phyloP scores from a whole-genome alignment of 768 basidiomycete genomes.

The Podaxis carcinomalis region DNA sequence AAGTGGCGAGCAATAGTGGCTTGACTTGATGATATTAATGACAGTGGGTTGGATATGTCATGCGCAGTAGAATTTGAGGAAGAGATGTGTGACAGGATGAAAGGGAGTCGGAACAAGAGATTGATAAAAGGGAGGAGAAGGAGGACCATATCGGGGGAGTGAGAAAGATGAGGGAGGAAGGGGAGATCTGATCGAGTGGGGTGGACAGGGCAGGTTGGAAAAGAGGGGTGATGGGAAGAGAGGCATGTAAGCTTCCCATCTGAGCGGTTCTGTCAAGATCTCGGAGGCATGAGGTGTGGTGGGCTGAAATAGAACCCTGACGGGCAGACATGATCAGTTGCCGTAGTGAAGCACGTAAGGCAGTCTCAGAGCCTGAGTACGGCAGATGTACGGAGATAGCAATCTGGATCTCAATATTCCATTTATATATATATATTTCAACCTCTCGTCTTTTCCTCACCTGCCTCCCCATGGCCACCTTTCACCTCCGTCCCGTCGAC shows the following conservation, averaged over 20 bases:
- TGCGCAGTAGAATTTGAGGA: background rate
- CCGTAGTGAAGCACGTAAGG: slow-evolving; percentile 21
- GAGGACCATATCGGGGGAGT: background rate
- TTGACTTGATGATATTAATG: background rate
- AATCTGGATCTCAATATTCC: slow-evolving; percentile 9
- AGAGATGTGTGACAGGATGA: background rate
- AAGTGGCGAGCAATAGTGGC: background rate
- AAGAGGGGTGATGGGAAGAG: slow-evolving; percentile 13
- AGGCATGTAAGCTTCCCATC: slow-evolving; percentile 23
- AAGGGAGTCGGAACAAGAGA: background rate
- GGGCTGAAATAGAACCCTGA: slow-evolving; percentile 21
- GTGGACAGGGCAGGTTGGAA: slow-evolving; percentile 5
- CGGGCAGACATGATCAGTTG: slow-evolving; percentile 17
- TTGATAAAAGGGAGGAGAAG: background rate
- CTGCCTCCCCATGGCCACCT: slow-evolving; percentile 28
- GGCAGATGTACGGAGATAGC: slow-evolving; percentile 13
- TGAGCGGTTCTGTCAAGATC: slow-evolving; percentile 36
- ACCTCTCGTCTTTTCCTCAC: slow-evolving; percentile 7
- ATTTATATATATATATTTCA: background rate
- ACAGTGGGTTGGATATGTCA: background rate
- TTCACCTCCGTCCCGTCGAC: slow-evolving; percentile 57
- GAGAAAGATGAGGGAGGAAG: background rate
- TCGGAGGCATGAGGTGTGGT: slow-evolving; percentile 19
- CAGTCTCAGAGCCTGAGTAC: slow-evolving; percentile 11
- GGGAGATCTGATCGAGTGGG: slow-evolving; percentile 8